Evolutionary conservation across 2,329 filamentous ascomycete genomes (phyloP), one percentile per base, ranked within the genome.

Genomic region (Ampelomyces quisqualis): DNA sequence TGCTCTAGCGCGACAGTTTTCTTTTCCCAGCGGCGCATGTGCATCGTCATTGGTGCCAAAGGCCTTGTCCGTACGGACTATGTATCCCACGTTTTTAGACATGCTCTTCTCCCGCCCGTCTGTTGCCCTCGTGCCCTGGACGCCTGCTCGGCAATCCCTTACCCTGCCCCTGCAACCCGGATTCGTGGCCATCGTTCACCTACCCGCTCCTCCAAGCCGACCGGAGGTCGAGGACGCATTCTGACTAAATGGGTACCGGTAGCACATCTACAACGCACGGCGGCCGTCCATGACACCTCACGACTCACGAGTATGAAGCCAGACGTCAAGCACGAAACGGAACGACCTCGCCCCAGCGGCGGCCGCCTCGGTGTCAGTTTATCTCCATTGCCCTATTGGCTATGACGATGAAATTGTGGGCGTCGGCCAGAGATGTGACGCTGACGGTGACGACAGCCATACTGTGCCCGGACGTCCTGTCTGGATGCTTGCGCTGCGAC

Each of bases 201-300:
- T 36, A 23, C n/a, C n/a, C n/a, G n/a, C n/a, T n/a, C n/a, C n/a
- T n/a, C n/a, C n/a, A n/a, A n/a, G n/a, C n/a, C n/a, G n/a, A n/a
- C n/a, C n/a, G n/a, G n/a, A n/a, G 23, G 20, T 21, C 18, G 11
- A 14, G 38, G 18, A 10, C 30, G 43, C 27, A 51, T 49, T 51
- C 32, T 51, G 50, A 42, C 50, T 53, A 53, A 53, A 53, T 38
- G 20, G 15, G n/a, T 28, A n/a, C n/a, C n/a, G n/a, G n/a, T 14
- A 31, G 22, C 34, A 29, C 39, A 53, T 50, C 47, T 50, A 47
- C 48, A 50, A 53, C 49, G 38, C 27, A 31, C 9, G 31, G 18
- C 37, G 34, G 32, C 39, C 44, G 33, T 39, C 43, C 40, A 46
- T n/a, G 13, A 14, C 18, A 27, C 22, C 15, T 33, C 29, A 29